Evolutionary conservation across 192 early-diverging fungal species (phyloP).

Genomic region (Jimgerdemannia lactiflua): DNA sequence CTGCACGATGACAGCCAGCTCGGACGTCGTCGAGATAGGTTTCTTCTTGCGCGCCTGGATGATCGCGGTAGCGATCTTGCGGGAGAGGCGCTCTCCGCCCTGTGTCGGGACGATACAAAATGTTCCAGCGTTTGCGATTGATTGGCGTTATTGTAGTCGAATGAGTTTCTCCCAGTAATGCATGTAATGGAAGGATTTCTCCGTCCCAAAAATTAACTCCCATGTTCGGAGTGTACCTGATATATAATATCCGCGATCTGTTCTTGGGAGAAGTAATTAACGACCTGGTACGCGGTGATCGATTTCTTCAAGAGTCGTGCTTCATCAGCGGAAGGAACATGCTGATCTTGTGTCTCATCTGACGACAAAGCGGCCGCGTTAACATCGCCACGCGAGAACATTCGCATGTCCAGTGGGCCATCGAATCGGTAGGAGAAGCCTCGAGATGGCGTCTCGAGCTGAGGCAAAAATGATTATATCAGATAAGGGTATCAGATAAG

Average conservation of each 20-base stretch:
- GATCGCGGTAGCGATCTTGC: slow-evolving; percentile 62
- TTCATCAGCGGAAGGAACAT: no score
- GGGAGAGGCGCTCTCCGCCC: slow-evolving; percentile 63
- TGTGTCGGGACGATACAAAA: not conserved
- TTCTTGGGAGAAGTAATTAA: slow-evolving; percentile 60
- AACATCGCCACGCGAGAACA: slow-evolving; percentile 42
- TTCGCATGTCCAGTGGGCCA: slow-evolving; percentile 77
- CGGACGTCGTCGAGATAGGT: slow-evolving; percentile 52
- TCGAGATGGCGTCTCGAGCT: slow-evolving; percentile 53
- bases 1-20: slow-evolving; percentile 52
- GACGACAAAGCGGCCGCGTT: not conserved
- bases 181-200: not conserved
- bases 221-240: slow-evolving; percentile 17
- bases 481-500: not conserved
- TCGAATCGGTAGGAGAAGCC: slow-evolving; percentile 70
- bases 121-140: no score
- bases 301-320: slow-evolving; percentile 24
- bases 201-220: not conserved
- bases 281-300: slow-evolving; percentile 59
- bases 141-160: no score
- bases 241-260: slow-evolving; percentile 63
- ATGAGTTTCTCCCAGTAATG: not conserved
- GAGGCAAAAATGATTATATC: not conserved
- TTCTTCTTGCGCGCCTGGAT: slow-evolving; percentile 40
- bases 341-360: no score